Evolutionary conservation across 805 yeast genomes (phyloP).

Genomic region (Cyberlindnera mississippiensis): DNA sequence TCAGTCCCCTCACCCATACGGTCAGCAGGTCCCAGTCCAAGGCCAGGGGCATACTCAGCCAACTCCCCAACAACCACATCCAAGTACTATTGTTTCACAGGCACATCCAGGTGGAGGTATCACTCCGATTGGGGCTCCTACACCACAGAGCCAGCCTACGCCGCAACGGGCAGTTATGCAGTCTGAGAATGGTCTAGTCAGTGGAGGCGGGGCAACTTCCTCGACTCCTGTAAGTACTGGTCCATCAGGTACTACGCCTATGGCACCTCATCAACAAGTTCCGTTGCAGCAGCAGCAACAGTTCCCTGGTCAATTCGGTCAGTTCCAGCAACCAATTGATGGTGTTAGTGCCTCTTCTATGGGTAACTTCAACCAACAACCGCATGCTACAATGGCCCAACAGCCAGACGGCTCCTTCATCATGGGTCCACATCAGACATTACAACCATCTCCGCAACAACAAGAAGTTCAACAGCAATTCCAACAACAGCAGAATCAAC

Average conservation of each 20-base stretch:
- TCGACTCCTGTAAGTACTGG: conserved; percentile 1
- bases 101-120: conserved; percentile 3
- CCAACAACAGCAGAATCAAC: conserved; percentile 28
- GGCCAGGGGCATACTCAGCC: too few species aligned
- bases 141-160: conserved; percentile 10
- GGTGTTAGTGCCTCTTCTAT: conserved; percentile 3
- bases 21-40: background rate
- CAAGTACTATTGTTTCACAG: conserved; percentile 4
- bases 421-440: conserved; percentile 20
- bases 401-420: conserved; percentile 4
- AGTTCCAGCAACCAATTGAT: conserved; percentile 19
- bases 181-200: background rate
- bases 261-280: conserved; percentile 3
- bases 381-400: too few species aligned
- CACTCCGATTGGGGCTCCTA: conserved; percentile 22
- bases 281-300: conserved; percentile 7
- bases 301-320: conserved; percentile 10
- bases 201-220: conserved; percentile 2
- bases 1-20: conserved; percentile 2
- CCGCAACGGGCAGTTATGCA: conserved; percentile 3
- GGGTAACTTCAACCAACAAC: too few species aligned
- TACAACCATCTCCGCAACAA: conserved; percentile 26
- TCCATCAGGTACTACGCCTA: conserved; percentile 3
- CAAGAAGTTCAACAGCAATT: conserved; percentile 26
- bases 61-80: too few species aligned